phyloP scores from a whole-genome alignment of 805 yeast genomes.

The Torulaspora microellipsoides region DNA sequence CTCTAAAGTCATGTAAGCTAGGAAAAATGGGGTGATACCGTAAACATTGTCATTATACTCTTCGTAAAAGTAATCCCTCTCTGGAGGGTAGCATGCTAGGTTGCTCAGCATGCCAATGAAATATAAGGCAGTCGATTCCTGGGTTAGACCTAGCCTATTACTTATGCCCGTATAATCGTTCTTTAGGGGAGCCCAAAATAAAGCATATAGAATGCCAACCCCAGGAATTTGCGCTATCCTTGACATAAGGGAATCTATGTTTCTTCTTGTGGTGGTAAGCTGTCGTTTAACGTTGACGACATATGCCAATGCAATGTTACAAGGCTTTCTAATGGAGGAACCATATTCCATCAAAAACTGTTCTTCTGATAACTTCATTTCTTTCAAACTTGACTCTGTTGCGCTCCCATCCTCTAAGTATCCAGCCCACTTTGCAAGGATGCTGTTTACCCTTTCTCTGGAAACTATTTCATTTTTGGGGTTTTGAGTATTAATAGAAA shows the following conservation, averaged over 20 bases:
- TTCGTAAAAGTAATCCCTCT: slow-evolving; percentile 69
- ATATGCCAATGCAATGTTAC: slow-evolving; percentile 30
- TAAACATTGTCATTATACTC: slow-evolving; percentile 73
- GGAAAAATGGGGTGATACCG: slow-evolving; percentile 58
- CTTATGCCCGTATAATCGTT: slow-evolving; percentile 47
- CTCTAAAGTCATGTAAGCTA: slow-evolving; percentile 32
- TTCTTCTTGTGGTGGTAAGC: slow-evolving; percentile 39
- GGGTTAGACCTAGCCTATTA: slow-evolving; percentile 70
- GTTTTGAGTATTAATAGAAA: slow-evolving; percentile 52
- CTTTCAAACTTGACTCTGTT: background rate
- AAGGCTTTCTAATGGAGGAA: slow-evolving; percentile 20
- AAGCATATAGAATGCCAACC: slow-evolving; percentile 58
- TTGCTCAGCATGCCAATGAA: slow-evolving; percentile 79
- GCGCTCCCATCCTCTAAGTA: background rate
- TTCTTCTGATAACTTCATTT: slow-evolving; percentile 13
- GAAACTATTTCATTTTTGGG: slow-evolving; percentile 40
- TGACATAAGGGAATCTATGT: slow-evolving; percentile 56
- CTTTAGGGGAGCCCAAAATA: slow-evolving; percentile 61
- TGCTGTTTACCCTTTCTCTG: slow-evolving; percentile 37
- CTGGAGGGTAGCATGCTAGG: slow-evolving; percentile 68
- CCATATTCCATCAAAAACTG: slow-evolving; percentile 17
- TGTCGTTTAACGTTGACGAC: slow-evolving; percentile 38
- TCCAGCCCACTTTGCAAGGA: slow-evolving; percentile 39
- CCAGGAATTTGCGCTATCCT: slow-evolving; percentile 61
- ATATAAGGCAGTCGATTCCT: slow-evolving; percentile 66